Conservation (phyloP, 768 basidiomycete genomes). For the Cubamyces lactineus region DNA sequence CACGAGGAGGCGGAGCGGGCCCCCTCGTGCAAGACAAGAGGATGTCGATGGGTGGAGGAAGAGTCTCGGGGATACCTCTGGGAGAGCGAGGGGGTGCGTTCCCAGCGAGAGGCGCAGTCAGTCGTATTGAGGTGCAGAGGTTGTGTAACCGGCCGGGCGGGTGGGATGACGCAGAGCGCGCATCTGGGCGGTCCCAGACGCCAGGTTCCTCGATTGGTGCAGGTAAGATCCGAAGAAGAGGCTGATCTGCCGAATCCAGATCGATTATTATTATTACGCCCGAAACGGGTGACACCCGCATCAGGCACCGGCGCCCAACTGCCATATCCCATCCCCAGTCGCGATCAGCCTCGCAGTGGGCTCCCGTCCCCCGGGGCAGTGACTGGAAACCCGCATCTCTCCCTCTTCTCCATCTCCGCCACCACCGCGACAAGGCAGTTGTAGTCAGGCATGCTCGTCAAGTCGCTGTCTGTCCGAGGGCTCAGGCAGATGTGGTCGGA, state of each 20-base stretch:
- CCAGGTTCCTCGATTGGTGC: conserved; percentile 13
- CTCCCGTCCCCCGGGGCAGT: conserved; percentile 9
- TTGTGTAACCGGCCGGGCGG: conserved; percentile 14
- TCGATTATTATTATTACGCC: conserved; percentile 23
- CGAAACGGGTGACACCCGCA: conserved; percentile 18
- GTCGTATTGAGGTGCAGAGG: conserved; percentile 5
- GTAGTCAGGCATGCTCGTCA: neutral
- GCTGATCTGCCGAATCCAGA: conserved; percentile 29
- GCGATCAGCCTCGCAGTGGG: conserved; percentile 5
- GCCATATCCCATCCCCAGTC: conserved; percentile 14
- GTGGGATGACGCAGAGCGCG: conserved; percentile 20
- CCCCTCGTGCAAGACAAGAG: neutral
- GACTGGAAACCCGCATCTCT: conserved; percentile 16
- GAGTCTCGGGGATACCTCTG: conserved; percentile 5
- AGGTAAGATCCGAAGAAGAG: conserved; percentile 25
- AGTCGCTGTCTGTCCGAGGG: neutral
- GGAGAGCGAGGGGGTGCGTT: neutral
- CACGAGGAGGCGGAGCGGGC: conserved; percentile 16
- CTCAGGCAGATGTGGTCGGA: neutral
- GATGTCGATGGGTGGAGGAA: neutral
- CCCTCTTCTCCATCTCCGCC: neutral
- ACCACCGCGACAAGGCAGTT: neutral
- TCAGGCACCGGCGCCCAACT: conserved; percentile 30
- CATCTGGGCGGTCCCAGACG: conserved; percentile 14
- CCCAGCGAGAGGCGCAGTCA: conserved; percentile 11